Conservation (phyloP, 106 monocot genomes). For the Amphibolis antarctica region DNA sequence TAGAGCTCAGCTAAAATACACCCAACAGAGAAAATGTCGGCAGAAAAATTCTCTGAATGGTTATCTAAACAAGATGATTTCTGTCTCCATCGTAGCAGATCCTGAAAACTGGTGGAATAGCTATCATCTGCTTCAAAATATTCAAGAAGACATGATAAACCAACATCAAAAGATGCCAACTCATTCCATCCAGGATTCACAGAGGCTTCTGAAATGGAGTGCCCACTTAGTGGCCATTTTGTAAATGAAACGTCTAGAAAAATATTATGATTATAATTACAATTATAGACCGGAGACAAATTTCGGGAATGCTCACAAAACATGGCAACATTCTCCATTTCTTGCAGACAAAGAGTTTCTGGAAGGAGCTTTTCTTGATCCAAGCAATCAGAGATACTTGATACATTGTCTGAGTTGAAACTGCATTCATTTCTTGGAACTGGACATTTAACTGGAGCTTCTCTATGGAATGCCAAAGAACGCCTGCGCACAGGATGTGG, state of each 20-base stretch:
- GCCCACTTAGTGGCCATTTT: not conserved
- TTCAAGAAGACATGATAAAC: slow-evolving; percentile 46
- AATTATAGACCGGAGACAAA: slow-evolving; percentile 53
- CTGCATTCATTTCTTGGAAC: slow-evolving; percentile 7
- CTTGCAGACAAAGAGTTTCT: slow-evolving; percentile 36
- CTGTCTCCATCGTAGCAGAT: slow-evolving; percentile 54
- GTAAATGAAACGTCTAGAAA: slow-evolving; percentile 1
- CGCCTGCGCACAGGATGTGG: slow-evolving; percentile 68
- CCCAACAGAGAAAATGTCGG: slow-evolving; percentile 77
- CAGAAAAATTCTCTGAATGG: slow-evolving; percentile 42
- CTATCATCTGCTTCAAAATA: slow-evolving; percentile 54
- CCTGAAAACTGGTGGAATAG: slow-evolving; percentile 41
- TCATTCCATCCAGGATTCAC: not conserved
- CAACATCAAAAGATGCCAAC: slow-evolving; percentile 17
- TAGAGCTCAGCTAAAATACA: slow-evolving; percentile 83
- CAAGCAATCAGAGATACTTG: slow-evolving; percentile 10
- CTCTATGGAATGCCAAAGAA: slow-evolving; percentile 10
- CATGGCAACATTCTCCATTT: slow-evolving; percentile 54
- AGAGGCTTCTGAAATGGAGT: slow-evolving; percentile 6
- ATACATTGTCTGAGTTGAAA: not conserved
- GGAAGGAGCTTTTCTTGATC: slow-evolving; percentile 15
- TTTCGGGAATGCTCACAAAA: slow-evolving; percentile 48
- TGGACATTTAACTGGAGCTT: slow-evolving; percentile 8
- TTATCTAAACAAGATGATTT: slow-evolving; percentile 25
- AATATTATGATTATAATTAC: slow-evolving; percentile 12